Evolutionary conservation across 2,329 filamentous ascomycete genomes (phyloP).

Genomic region (Stachybotrys echinatus): DNA sequence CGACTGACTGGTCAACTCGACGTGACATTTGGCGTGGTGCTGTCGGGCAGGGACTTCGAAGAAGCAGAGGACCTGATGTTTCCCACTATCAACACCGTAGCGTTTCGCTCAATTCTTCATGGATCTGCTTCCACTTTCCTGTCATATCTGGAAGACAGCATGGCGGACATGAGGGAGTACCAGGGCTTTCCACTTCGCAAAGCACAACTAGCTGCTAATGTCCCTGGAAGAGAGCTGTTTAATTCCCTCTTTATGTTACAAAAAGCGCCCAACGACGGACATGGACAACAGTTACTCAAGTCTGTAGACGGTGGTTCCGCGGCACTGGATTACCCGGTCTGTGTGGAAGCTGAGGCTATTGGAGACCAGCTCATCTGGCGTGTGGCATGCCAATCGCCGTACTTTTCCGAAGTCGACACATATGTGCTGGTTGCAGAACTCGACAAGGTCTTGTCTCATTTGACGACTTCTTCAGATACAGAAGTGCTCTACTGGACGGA

Average conservation of each 20-base stretch:
- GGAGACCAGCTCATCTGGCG: conserved; percentile 60
- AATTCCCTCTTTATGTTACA: conserved; percentile 54
- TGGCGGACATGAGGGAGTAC: conserved; percentile 60
- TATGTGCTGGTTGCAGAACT: conserved; percentile 51
- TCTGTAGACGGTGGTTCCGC: conserved; percentile 61
- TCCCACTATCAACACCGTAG: conserved; percentile 88
- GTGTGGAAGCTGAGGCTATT: conserved; percentile 70
- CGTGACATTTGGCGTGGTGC: conserved; percentile 74
- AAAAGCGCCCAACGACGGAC: conserved; percentile 18
- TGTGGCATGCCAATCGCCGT: conserved; percentile 59
- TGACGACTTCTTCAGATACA: conserved; percentile 44
- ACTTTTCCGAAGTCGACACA: conserved; percentile 41
- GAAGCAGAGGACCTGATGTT: conserved; percentile 66
- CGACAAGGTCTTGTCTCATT: conserved; percentile 50
- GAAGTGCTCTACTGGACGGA: conserved; percentile 50
- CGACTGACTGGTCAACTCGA: conserved; percentile 60
- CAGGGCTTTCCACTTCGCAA: conserved; percentile 75
- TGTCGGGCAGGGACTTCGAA: conserved; percentile 78
- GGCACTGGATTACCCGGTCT: conserved; percentile 71
- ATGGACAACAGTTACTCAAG: conserved; percentile 41
- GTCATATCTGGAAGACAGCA: conserved; percentile 66
- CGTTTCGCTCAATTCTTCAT: conserved; percentile 67
- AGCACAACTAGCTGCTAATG: conserved; percentile 42
- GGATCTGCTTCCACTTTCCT: conserved; percentile 62
- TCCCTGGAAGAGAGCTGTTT: conserved; percentile 37